Evolutionary conservation across 169 alveolate species (phyloP).

Genomic region (Eimeria falciformis): DNA sequence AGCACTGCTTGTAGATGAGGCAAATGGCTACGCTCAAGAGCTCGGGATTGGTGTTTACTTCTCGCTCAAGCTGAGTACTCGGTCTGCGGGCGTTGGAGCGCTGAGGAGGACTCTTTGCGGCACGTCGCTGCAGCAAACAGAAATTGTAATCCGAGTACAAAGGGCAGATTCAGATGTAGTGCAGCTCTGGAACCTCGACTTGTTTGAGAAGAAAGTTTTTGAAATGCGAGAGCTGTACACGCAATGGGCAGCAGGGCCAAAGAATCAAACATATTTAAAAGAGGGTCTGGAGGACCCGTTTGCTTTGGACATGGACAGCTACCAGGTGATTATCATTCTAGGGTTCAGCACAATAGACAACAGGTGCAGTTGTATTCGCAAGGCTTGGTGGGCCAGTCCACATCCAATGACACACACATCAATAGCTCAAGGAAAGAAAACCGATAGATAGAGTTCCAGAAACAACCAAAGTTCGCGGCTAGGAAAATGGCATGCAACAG

Average conservation of each 20-base stretch:
- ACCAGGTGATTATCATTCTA: constrained; percentile 71
- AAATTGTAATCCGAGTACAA: constrained; percentile 74
- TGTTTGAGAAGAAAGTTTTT: constrained; percentile 72
- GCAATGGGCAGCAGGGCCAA: constrained; percentile 44
- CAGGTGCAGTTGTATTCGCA: too few relatives aligned
- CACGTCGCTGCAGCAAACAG: constrained; percentile 71
- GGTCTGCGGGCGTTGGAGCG: constrained; percentile 3
- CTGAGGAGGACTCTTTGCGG: constrained; percentile 49
- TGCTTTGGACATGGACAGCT: constrained; percentile 73
- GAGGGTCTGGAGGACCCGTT: constrained; percentile 70
- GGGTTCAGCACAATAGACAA: background rate
- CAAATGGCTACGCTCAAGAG: constrained; percentile 75
- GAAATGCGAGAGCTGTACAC: constrained; percentile 73
- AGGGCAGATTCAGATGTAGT: constrained; percentile 72
- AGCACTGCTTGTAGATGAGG: constrained; percentile 74
- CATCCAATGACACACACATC: too few relatives aligned
- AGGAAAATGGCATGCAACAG: too few relatives aligned
- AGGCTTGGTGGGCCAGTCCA: too few relatives aligned
- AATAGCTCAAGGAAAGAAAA: too few relatives aligned
- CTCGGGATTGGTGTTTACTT: constrained; percentile 73
- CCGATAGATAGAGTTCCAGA: too few relatives aligned
- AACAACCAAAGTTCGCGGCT: too few relatives aligned
- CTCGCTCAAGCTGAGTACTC: constrained; percentile 69
- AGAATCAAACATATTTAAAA: constrained; percentile 7
- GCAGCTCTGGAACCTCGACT: constrained; percentile 73